These are phyloP conservation scores for Xylariaceae sp. DNA, from an alignment of 2,329 filamentous ascomycete species.

Conservation along the genomic window DNA sequence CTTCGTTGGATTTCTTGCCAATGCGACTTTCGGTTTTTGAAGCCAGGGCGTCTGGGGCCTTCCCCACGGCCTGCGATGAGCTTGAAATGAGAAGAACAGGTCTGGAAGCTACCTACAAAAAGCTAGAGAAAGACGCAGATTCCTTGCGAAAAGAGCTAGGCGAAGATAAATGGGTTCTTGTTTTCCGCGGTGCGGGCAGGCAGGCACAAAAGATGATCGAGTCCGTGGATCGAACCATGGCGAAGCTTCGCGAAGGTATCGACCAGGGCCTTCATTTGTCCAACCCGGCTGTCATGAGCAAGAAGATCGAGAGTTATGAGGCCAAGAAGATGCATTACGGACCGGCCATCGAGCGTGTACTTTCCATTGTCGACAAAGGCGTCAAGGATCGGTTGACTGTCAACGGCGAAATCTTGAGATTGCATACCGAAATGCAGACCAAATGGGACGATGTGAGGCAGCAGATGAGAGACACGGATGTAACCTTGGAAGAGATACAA, in stretches of 20 bases:
- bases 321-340: conserved; percentile 93
- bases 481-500: conserved; percentile 68
- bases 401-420: conserved; percentile 86
- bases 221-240: conserved; percentile 82
- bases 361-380: conserved; percentile 93
- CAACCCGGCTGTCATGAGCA: conserved; percentile 64
- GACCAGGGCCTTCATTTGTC: conserved; percentile 71
- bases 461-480: conserved; percentile 74
- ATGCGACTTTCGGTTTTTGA: conserved; percentile 91
- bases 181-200: conserved; percentile 87
- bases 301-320: conserved; percentile 90
- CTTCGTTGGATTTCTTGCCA: conserved; percentile 90
- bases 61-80: conserved; percentile 89
- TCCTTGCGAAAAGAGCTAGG: conserved; percentile 83
- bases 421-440: conserved; percentile 81
- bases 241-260: conserved; percentile 75
- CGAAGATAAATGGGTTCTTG: conserved; percentile 92
- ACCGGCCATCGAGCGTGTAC: conserved; percentile 84
- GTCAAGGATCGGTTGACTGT: conserved; percentile 92
- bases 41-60: conserved; percentile 68
- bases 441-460: conserved; percentile 74
- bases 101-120: conserved; percentile 82
- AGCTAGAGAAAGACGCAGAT: conserved; percentile 85
- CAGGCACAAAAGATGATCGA: conserved; percentile 97
- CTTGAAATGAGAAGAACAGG: conserved; percentile 69